Conservation (phyloP, 495 filamentous ascomycete species). For the Barbatosphaeria neglecta region DNA sequence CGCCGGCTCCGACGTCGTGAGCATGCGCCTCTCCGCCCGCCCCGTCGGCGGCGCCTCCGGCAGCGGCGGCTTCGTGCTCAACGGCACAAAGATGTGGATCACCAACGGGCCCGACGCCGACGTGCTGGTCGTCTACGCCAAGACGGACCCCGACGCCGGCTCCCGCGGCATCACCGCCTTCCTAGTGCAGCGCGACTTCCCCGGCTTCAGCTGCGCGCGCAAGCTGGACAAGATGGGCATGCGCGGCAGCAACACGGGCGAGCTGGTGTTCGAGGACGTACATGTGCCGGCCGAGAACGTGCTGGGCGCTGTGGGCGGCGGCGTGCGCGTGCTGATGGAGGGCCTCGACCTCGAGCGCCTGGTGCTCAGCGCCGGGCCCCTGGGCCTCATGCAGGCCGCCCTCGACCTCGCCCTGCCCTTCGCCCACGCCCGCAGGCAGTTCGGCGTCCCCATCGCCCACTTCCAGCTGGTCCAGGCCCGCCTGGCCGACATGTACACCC, state of each 20-base stretch:
- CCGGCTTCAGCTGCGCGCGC: slow-evolving; percentile 75
- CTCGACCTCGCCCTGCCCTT: slow-evolving; percentile 84
- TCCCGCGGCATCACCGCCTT: slow-evolving; percentile 95
- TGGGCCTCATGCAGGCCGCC: slow-evolving; percentile 88
- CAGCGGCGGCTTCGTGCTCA: slow-evolving; percentile 76
- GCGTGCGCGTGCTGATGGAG: slow-evolving; percentile 90
- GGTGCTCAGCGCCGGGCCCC: slow-evolving; percentile 83
- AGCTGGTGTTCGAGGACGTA: slow-evolving; percentile 83
- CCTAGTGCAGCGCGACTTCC: slow-evolving; percentile 59
- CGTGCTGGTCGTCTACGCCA: slow-evolving; percentile 85
- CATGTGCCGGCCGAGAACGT: slow-evolving; percentile 79
- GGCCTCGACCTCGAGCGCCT: slow-evolving; percentile 89
- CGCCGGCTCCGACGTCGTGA: slow-evolving; percentile 86
- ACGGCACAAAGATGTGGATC: slow-evolving; percentile 99
- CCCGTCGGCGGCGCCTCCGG: slow-evolving; percentile 69
- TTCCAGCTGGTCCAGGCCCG: slow-evolving; percentile 92
- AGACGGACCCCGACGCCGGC: slow-evolving; percentile 69
- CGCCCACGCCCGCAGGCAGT: slow-evolving; percentile 81
- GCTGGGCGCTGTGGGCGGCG: slow-evolving; percentile 66
- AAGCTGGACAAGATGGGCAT: slow-evolving; percentile 98
- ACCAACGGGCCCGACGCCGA: slow-evolving; percentile 95
- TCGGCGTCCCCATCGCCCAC: slow-evolving; percentile 74
- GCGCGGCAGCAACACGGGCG: slow-evolving; percentile 93
- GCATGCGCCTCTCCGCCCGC: slow-evolving; percentile 80
- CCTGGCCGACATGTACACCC: slow-evolving; percentile 95